Evolutionary conservation across 2,329 filamentous ascomycete genomes (phyloP).

Genomic region (Clonostachys rosea): DNA sequence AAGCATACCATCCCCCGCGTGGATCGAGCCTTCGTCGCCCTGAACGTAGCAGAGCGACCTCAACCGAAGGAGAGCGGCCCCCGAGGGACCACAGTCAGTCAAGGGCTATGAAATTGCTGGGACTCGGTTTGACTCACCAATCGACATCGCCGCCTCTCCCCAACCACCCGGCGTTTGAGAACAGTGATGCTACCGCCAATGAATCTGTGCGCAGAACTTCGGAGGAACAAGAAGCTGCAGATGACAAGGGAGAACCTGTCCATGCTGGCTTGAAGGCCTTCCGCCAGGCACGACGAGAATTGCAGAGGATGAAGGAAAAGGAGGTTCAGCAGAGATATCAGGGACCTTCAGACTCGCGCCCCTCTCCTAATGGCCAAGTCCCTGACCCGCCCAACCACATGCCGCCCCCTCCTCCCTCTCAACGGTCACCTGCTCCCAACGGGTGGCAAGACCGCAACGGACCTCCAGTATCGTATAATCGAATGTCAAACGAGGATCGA

Average conservation of each 20-base stretch:
- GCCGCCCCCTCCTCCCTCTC: conserved; percentile 7
- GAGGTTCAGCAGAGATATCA: conserved; percentile 40
- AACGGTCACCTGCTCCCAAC: conserved; percentile 23
- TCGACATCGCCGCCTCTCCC: neutral
- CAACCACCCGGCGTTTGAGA: conserved; percentile 19
- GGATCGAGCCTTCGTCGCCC: conserved; percentile 1
- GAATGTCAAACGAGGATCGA: conserved; percentile 16
- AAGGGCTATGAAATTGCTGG: neutral
- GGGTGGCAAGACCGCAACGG: conserved; percentile 26
- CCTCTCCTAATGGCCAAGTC: too few relatives aligned
- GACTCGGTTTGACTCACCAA: neutral
- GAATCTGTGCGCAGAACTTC: conserved; percentile 1
- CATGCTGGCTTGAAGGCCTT: conserved; percentile 52
- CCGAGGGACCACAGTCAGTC: neutral
- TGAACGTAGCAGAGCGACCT: neutral
- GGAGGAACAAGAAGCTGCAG: conserved; percentile 13
- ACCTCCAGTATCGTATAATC: conserved; percentile 36
- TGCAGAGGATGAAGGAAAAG: conserved; percentile 50
- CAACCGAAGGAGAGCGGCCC: neutral
- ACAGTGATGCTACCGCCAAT: conserved; percentile 2
- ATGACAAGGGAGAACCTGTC: conserved; percentile 29
- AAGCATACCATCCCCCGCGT: neutral
- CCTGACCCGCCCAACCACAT: conserved; percentile 1
- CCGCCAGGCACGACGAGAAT: conserved; percentile 50
- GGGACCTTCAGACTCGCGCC: conserved; percentile 1